Evolutionary conservation across 2,329 filamentous ascomycete genomes (phyloP), one percentile per base, ranked within the genome.

Genomic region (Pleoardoris graminearum): DNA sequence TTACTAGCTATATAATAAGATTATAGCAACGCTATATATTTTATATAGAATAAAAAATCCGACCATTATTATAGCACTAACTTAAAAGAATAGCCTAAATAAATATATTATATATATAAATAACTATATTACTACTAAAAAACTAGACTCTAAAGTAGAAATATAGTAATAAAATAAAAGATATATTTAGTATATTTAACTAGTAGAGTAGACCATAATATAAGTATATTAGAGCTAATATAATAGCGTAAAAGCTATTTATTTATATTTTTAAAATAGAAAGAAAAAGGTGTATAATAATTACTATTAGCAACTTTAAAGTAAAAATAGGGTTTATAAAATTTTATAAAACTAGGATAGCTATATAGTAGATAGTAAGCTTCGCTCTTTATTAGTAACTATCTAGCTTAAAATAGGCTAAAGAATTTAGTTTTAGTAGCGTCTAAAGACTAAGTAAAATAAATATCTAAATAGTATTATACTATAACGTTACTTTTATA

Each of bases 401-500:
- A 27, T 29, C 25, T 43, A 33, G 44, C 29, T 27, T 21, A 16
- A 43, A 27, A 37, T 19, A 23, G 29, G 32, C 14, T 12, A 44
- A 29, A 44, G 39, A 25, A 43, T n/a, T 50, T 25, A 44, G 39
- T 17, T 27, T 50, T 33, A 44, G 39, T 33, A 36, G 30, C 30
- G 4, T n/a, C 29, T 37, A 22, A 14, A 7, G 16, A 19, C 19
- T 14, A 4, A 7, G 39, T n/a, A n/a, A n/a, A 11, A 38, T 41
- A 39, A 21, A 39, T 12, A 22, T 33, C 35, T 48, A 17, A 41
- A 21, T 48, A 30, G 46, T n/a, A 48, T 49, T 54, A 37, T 48
- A 54, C 47, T 54, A 21, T 25, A 38, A 54, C 43, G 48, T 57
- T 54, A 57, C 51, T 51, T 30, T 35, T 35, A 51, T 39, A 22